phyloP scores from a whole-genome alignment of 2,329 filamentous ascomycete species.

The Aureobasidium sp. region DNA sequence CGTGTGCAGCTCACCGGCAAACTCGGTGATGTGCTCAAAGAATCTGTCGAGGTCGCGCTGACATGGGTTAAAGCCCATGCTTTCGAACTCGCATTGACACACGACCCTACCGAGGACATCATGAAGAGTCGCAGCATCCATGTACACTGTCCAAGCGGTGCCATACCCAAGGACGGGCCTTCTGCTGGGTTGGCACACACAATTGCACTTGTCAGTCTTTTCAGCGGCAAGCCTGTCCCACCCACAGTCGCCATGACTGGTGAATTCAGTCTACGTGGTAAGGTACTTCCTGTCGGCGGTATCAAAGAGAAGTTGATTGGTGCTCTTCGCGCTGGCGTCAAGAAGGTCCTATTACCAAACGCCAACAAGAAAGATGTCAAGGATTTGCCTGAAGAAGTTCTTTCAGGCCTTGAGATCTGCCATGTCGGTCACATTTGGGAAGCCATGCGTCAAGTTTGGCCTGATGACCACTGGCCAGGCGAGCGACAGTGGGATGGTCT shows the following conservation, averaged over 20 bases:
- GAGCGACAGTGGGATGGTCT: slow-evolving; percentile 60
- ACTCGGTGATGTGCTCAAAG: slow-evolving; percentile 91
- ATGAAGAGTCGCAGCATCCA: slow-evolving; percentile 94
- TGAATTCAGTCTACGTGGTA: slow-evolving; percentile 69
- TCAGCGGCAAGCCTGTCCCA: slow-evolving; percentile 76
- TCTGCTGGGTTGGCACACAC: slow-evolving; percentile 87
- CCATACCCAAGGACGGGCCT: slow-evolving; percentile 86
- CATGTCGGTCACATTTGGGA: slow-evolving; percentile 93
- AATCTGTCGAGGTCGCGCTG: slow-evolving; percentile 90
- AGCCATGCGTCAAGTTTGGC: slow-evolving; percentile 84
- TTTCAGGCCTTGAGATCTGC: slow-evolving; percentile 76
- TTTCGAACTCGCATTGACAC: slow-evolving; percentile 76
- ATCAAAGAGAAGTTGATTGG: slow-evolving; percentile 99
- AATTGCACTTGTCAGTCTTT: slow-evolving; percentile 83
- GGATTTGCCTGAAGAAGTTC: slow-evolving; percentile 85
- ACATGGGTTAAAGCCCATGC: slow-evolving; percentile 97
- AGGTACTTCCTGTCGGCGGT: slow-evolving; percentile 87
- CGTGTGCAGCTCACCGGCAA: slow-evolving; percentile 93
- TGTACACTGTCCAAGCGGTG: slow-evolving; percentile 89
- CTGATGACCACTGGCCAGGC: slow-evolving; percentile 74
- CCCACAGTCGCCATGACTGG: slow-evolving; percentile 93
- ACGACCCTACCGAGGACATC: slow-evolving; percentile 76
- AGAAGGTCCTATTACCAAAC: slow-evolving; percentile 80
- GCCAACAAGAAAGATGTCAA: slow-evolving; percentile 88
- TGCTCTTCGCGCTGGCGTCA: slow-evolving; percentile 83